Evolutionary conservation across 306 rosid species (phyloP), one percentile per base, ranked within the genome.

Genomic region (Alnus rubra): DNA sequence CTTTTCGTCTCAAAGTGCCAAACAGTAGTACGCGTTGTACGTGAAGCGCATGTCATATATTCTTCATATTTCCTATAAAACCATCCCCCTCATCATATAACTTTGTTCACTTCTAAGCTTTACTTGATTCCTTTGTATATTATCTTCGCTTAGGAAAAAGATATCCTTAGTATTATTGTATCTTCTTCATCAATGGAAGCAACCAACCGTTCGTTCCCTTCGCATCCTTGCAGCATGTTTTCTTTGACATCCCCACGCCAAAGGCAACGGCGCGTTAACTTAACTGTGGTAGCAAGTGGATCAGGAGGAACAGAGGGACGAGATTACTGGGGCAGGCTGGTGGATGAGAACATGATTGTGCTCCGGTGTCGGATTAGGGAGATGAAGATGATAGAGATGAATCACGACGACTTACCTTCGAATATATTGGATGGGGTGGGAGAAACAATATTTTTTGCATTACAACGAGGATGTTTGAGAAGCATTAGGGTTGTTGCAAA

Each of bases 311-410:
- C 4, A 23, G 28, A 5, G 2, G 15, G 69, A 30, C 7, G 60
- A 37, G 82, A 67, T 8, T 11, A n/a, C 6, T 30, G 9, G 15
- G 82, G 81, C 6, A 77, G 72, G 5, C 13, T 35, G 4, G 85
- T 85, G 53, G 88, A 85, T 39, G 83, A 81, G 70, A 78, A 42
- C 80, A 85, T 85, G 85, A 81, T 85, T 6, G 77, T 69, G 75
- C 78, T 85, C 1, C 71, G 80, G 3, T n/a, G 58, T 49, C 42
- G 88, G 2, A 74, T 84, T n/a, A 77, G 69, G 65, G 85, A 81
- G 62, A 80, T 81, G 82, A 78, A 84, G 85, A 84, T 69, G 56
- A 3, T 30, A 10, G 77, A 73, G 75, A 56, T 1, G 74, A 44
- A 69, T 42, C 7, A 48, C 10, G 82, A 48, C 10, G 82, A 78